Base-by-base conservation (phyloP, 805 yeast species). In the Brettanomyces anomalus region DNA sequence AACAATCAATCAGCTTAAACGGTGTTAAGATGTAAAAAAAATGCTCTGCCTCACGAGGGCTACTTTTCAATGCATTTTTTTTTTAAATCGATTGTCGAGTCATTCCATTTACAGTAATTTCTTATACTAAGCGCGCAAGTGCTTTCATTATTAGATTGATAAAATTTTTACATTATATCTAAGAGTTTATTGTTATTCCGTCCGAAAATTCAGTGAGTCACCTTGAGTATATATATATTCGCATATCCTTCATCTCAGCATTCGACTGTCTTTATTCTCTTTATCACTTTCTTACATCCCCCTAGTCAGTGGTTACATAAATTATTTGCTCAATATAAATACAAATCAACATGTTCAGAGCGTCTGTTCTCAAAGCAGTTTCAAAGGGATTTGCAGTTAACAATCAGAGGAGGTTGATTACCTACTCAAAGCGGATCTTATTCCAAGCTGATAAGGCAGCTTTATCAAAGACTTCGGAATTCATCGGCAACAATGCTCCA, bases 321-420 rank as follows among this genome's bases (percentile, higher is more conserved):
- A n/a, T n/a, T n/a, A n/a, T n/a, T n/a, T n/a, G n/a, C n/a, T n/a
- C n/a, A n/a, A n/a, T n/a, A n/a, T n/a, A n/a, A n/a, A n/a, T n/a
- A n/a, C n/a, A n/a, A n/a, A n/a, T 24, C 28, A 30, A n/a, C 28
- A 39, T 39, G 42, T 39, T 39, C 5, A 39, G 42, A 39, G 32
- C 35, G 3, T n/a, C 32, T 11, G 28, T 24, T 24, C 7, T 19
- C n/a, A 38, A 33, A 21, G 14, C 41, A 35, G 16, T 14, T 11
- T 37, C 32, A 10, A 37, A 26, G 33, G 7, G 28, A 24, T 24
- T 24, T 7, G 10, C 28, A 7, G 28, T 19, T 19, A 11, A 13
- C 19, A 13, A 6, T 15, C 33, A 20, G n/a, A 33, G 20, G 16
- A 31, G 37, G 17, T 18, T 7, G 5, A 16, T 39, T 4, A 19